These are phyloP conservation scores for Friedmanniomyces simplex DNA, from an alignment of 495 filamentous ascomycete species.

Conservation along the genomic window DNA sequence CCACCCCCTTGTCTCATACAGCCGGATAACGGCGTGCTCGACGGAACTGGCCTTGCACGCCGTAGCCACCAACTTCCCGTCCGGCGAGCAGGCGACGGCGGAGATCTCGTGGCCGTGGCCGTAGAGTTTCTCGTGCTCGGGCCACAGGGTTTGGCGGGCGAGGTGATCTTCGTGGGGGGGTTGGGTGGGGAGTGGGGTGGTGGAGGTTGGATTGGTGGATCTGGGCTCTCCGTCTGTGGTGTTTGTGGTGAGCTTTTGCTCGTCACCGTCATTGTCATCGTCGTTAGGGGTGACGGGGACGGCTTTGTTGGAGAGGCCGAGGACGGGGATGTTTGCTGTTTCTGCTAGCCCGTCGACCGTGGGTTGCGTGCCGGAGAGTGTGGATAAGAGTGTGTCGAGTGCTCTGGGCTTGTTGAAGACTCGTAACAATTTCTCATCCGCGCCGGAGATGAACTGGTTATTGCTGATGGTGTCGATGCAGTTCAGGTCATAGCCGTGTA, in stretches of 20 bases:
- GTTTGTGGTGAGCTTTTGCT: no score
- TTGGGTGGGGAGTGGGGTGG: slow-evolving; percentile 42
- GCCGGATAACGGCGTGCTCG: slow-evolving; percentile 85
- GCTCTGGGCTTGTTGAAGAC: slow-evolving; percentile 87
- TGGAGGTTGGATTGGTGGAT: slow-evolving; percentile 21
- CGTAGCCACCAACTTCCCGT: slow-evolving; percentile 70
- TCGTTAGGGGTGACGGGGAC: slow-evolving; percentile 47
- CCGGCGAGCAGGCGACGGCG: slow-evolving; percentile 67
- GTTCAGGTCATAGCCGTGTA: slow-evolving; percentile 97
- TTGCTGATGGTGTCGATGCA: slow-evolving; percentile 67
- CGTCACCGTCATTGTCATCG: slow-evolving; percentile 34
- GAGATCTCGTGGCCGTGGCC: slow-evolving; percentile 99
- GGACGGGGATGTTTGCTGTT: slow-evolving; percentile 83
- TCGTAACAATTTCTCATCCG: slow-evolving; percentile 91
- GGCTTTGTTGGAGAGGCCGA: slow-evolving; percentile 95
- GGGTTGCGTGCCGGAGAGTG: slow-evolving; percentile 50
- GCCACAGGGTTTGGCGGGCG: slow-evolving; percentile 85
- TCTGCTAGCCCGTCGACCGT: slow-evolving; percentile 52
- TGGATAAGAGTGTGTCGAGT: slow-evolving; percentile 61
- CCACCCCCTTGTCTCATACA: slow-evolving; percentile 81
- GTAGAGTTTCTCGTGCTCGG: slow-evolving; percentile 92
- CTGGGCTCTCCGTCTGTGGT: no score
- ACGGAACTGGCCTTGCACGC: slow-evolving; percentile 85
- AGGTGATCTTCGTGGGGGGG: slow-evolving; percentile 87
- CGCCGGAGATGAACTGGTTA: slow-evolving; percentile 80